Evolutionary conservation across 208 protist species (phyloP).

Genomic region (Phytomonas francai): DNA sequence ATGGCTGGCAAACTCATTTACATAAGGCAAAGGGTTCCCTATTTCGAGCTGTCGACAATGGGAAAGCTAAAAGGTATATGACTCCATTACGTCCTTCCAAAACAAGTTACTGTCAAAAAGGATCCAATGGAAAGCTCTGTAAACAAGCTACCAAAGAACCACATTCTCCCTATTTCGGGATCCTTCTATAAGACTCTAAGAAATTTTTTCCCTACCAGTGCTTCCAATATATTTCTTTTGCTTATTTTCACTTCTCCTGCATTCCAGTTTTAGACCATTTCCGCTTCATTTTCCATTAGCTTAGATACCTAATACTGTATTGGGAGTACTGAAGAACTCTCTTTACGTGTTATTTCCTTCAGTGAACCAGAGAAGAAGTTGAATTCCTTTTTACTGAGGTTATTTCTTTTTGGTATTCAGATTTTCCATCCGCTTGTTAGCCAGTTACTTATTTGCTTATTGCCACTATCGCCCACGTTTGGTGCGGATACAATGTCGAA

Average conservation of each 20-base stretch:
- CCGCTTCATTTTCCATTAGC: too few species aligned
- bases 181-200: background rate
- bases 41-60: background rate
- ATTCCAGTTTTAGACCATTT: too few species aligned
- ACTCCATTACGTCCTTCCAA: too few species aligned
- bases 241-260: constrained; percentile 9
- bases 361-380: too few species aligned
- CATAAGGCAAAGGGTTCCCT: background rate
- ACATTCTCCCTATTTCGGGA: too few species aligned
- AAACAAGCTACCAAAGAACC: too few species aligned
- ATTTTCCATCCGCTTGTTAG: constrained; percentile 12
- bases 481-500: constrained; percentile 44
- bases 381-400: constrained; percentile 4
- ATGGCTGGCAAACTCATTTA: too few species aligned
- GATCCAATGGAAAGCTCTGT: too few species aligned
- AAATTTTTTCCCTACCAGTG: background rate
- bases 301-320: too few species aligned
- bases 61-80: background rate
- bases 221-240: constrained; percentile 5
- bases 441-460: background rate
- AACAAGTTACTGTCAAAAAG: too few species aligned
- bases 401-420: constrained; percentile 5
- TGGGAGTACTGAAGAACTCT: too few species aligned
- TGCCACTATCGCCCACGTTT: background rate
- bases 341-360: too few species aligned